Percentiles rank a stretch among this genome's conserved stretches.
Evolutionary conservation across 768 basidiomycete genomes (phyloP).

Genomic region (Crepidotus variabilis): DNA sequence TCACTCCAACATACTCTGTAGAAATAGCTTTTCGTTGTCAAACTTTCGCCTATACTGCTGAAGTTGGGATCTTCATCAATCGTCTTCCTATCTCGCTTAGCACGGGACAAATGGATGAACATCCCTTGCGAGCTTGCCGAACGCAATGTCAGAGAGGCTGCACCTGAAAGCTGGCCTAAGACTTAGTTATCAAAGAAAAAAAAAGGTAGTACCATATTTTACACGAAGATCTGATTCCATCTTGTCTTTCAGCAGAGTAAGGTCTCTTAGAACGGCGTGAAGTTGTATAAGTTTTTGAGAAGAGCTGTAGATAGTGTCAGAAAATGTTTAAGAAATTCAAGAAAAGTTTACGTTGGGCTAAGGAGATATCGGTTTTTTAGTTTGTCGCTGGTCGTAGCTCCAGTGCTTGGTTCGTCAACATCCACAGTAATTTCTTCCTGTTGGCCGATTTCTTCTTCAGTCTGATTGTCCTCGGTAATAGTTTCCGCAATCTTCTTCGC

Average conservation of each 20-base stretch:
- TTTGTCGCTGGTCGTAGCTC: not conserved
- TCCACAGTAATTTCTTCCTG: constrained; percentile 10
- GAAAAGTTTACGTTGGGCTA: constrained; percentile 51
- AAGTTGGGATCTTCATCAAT: constrained; percentile 49
- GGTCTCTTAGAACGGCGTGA: constrained; percentile 42
- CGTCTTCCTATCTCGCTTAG: constrained; percentile 56
- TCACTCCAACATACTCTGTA: constrained; percentile 40
- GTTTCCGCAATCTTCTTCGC: constrained; percentile 53
- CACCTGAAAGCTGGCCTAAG: constrained; percentile 37
- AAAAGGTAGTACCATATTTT: constrained; percentile 43
- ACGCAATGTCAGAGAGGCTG: constrained; percentile 71
- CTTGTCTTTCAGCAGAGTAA: constrained; percentile 42
- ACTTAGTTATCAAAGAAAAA: not conserved
- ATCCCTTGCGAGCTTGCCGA: constrained; percentile 65
- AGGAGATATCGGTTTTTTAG: constrained; percentile 51
- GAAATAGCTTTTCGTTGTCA: constrained; percentile 67
- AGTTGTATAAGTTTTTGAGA: constrained; percentile 49
- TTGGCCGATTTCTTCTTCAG: not conserved
- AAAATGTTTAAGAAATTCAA: not conserved
- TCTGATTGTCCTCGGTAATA: constrained; percentile 23
- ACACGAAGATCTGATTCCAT: constrained; percentile 53
- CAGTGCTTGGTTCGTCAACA: constrained; percentile 3
- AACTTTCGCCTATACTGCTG: constrained; percentile 55
- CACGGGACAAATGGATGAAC: constrained; percentile 67
- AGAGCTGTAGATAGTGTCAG: constrained; percentile 40